Percentiles rank a stretch among this genome's conserved stretches.
Conservation (phyloP, 2,329 filamentous ascomycete genomes). For the Aspergillus sp. region DNA sequence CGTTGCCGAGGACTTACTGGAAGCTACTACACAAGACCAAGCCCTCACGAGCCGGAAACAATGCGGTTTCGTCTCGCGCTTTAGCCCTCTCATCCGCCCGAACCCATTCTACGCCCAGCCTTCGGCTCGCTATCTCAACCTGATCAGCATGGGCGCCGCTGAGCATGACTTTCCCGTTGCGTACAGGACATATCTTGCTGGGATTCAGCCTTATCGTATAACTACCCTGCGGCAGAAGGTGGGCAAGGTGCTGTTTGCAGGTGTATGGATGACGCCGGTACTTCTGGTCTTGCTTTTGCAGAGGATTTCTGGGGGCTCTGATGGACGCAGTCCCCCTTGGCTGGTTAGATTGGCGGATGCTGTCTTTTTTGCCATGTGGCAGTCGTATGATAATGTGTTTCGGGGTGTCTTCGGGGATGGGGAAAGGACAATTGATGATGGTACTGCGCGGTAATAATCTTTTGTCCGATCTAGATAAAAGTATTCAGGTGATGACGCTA, state of each 20-base stretch:
- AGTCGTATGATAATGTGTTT: conserved; percentile 64
- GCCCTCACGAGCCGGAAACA: not conserved
- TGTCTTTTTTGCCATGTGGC: conserved; percentile 63
- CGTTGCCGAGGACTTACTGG: conserved; percentile 25
- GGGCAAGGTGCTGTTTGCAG: conserved; percentile 65
- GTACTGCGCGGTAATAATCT: not conserved
- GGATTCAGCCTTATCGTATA: conserved; percentile 68
- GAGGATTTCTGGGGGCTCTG: conserved; percentile 58
- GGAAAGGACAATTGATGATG: conserved; percentile 60
- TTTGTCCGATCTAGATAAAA: not conserved
- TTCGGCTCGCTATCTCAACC: conserved; percentile 77
- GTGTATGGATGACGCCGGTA: conserved; percentile 61
- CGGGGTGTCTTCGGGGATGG: conserved; percentile 79
- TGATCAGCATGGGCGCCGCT: conserved; percentile 74
- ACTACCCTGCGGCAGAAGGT: conserved; percentile 68
- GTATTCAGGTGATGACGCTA: not conserved
- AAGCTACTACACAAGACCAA: not conserved
- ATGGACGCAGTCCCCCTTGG: conserved; percentile 71
- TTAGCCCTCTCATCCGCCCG: conserved; percentile 57
- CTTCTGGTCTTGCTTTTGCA: conserved; percentile 53
- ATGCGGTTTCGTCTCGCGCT: not conserved
- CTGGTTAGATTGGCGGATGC: conserved; percentile 55
- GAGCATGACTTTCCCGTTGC: conserved; percentile 79
- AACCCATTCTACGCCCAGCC: conserved; percentile 76
- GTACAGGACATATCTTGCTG: conserved; percentile 73